A percentile compares a stretch with the other conserved stretches of the same genome.
These are phyloP conservation scores for Naganishia cerealis DNA, from an alignment of 1,284 basidiomycete species.

Conservation along the genomic window DNA sequence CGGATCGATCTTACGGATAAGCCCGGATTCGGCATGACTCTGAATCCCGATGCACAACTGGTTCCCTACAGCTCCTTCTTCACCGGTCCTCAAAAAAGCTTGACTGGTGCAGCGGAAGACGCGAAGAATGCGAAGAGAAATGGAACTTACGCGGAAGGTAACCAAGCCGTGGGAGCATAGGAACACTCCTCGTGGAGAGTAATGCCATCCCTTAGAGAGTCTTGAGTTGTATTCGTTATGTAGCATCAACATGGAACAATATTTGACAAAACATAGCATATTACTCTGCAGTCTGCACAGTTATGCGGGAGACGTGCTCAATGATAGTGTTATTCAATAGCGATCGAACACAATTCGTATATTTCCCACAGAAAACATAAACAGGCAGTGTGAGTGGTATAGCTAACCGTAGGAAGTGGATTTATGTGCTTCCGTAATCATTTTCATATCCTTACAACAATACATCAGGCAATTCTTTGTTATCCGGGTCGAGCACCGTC, in stretches of 20 bases:
- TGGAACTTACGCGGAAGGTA: constrained; percentile 18
- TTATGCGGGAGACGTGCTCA: no score
- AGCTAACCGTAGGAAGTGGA: no score
- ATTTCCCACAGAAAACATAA: no score
- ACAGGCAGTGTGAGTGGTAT: no score
- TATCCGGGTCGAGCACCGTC: constrained; percentile 42
- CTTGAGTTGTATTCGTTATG: not conserved
- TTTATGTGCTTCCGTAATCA: no score
- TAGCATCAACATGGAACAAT: not conserved
- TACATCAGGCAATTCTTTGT: constrained; percentile 43
- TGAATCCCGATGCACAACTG: constrained; percentile 57
- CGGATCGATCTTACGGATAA: constrained; percentile 55
- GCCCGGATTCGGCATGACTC: constrained; percentile 57
- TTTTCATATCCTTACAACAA: not conserved
- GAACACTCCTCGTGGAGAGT: not conserved
- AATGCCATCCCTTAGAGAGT: not conserved
- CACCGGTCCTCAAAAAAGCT: constrained; percentile 32
- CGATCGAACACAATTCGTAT: no score
- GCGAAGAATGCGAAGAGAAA: constrained; percentile 17
- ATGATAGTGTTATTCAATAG: no score
- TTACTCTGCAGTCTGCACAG: no score
- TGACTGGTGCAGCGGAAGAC: constrained; percentile 8
- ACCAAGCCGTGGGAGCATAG: constrained; percentile 17
- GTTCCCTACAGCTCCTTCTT: constrained; percentile 52
- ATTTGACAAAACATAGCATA: no score